Base-by-base conservation (phyloP, 495 filamentous ascomycete species). In the Poronia punctata region DNA sequence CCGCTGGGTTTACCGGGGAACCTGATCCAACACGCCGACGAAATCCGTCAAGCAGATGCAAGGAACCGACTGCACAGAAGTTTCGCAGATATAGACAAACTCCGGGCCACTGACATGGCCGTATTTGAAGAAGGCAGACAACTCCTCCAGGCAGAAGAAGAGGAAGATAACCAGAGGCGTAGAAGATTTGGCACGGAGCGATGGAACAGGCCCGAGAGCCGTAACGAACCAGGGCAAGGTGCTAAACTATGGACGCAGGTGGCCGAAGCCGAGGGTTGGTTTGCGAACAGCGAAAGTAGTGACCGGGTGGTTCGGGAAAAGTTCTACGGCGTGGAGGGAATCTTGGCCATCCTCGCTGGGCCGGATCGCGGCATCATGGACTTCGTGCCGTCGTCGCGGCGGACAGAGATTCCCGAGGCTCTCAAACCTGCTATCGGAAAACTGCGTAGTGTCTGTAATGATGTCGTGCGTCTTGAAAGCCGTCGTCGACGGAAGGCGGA, bases 11-110 rank as follows among this genome's bases (percentile, higher is more conserved):
- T 98, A n/a, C 92, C 92, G 1, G 83, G 84, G 5, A 82, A 75
- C 0, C 62, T 98, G 3, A 74, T 85, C 7, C 82, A 88, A 8
- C 92, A 96, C 53, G 92, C 92, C 7, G 93, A 98, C 50, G 92
- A 97, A 53, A 82, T 98, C 35, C 75, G 86, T n/a, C 90, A 97
- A 56, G 85, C 88, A 49, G 86, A 93, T 54, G 90, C 90, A 0
- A 59, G 90, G 14, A 75, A 81, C 45, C 71, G 80, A 12, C 59
- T 98, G 3, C 74, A 81, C 32, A 74, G 78, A 18, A 83, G 84
- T 11, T 83, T 96, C 28, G 79, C 82, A 5, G 89, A 97, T 51
- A 93, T 86, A 5, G 78, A 84, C 25, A 95, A 86, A 57, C 70
- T 97, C 24, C 92, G 89, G 55, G 61, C 71, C 1, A 84, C 80